Conservation (phyloP, 306 rosid genomes). For the Comarum palustre region DNA sequence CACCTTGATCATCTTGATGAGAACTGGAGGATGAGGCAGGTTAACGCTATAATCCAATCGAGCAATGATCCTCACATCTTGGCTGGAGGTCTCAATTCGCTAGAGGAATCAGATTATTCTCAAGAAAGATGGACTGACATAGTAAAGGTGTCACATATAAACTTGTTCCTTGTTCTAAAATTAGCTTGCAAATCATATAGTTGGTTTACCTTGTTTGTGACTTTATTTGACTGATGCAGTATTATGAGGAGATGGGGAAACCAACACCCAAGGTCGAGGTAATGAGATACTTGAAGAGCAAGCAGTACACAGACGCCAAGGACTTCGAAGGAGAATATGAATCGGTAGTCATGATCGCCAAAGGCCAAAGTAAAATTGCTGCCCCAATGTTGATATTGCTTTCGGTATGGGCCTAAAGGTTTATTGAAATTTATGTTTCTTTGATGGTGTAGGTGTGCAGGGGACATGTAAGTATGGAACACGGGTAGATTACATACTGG, state of each 20-base stretch:
- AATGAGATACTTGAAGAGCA: constrained; percentile 62
- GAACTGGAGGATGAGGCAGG: constrained; percentile 94
- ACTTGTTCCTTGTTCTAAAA: not conserved
- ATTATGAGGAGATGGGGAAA: constrained; percentile 80
- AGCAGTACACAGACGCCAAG: constrained; percentile 72
- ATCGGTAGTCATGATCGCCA: constrained; percentile 93
- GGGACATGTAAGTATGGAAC: constrained; percentile 99
- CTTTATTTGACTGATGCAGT: constrained; percentile 38
- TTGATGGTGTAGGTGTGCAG: constrained; percentile 68
- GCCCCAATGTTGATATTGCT: not conserved
- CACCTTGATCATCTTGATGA: constrained; percentile 96
- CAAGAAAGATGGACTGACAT: constrained; percentile 95
- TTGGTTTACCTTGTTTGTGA: not conserved
- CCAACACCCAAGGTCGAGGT: constrained; percentile 85
- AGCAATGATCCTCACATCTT: constrained; percentile 73
- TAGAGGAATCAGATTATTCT: constrained; percentile 83
- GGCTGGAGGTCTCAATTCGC: constrained; percentile 85
- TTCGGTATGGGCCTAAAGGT: not conserved
- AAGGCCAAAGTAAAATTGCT: constrained; percentile 76
- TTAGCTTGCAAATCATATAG: not conserved
- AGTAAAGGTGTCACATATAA: constrained; percentile 51
- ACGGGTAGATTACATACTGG: constrained; percentile 79
- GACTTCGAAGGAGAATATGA: constrained; percentile 72
- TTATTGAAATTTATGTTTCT: not conserved
- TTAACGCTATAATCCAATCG: constrained; percentile 77